Evolutionary conservation across 192 early-diverging fungal species (phyloP).

Genomic region (Backusella morwellensis): DNA sequence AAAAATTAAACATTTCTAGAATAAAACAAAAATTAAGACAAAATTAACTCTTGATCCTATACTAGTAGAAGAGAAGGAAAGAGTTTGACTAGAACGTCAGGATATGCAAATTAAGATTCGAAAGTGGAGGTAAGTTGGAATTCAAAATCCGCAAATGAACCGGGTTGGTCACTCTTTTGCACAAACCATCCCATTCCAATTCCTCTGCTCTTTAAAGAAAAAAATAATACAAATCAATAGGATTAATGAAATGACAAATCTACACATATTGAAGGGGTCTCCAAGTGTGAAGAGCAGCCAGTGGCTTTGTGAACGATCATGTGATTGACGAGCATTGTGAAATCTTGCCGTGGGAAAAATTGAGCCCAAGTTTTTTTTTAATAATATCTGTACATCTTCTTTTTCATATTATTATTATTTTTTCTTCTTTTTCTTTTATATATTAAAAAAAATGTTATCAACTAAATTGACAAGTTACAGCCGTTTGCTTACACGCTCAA

Average conservation of each 20-base stretch:
- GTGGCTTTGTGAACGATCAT: background rate
- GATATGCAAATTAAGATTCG: background rate
- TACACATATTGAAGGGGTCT: background rate
- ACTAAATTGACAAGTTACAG: background rate
- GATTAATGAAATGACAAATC: background rate
- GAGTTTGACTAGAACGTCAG: background rate
- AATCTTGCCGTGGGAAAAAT: constrained; percentile 19
- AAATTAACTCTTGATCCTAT: too few species aligned
- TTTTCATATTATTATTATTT: constrained; percentile 8
- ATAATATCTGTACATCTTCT: background rate
- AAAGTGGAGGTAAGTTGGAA: background rate
- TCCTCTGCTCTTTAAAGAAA: background rate
- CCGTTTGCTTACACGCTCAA: background rate
- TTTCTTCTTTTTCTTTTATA: constrained; percentile 1
- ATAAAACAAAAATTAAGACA: too few species aligned
- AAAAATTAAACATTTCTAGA: too few species aligned
- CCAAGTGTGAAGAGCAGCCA: background rate
- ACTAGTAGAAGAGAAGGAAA: too few species aligned
- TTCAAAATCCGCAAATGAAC: background rate
- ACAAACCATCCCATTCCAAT: background rate
- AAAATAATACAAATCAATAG: background rate
- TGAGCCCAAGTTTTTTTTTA: background rate
- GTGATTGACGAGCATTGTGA: background rate
- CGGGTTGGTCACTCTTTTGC: background rate
- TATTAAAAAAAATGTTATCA: constrained; percentile 2